Percentiles rank a stretch among this genome's conserved stretches.
Evolutionary conservation across 768 basidiomycete genomes (phyloP).

Genomic region (Lyophyllum atratum): DNA sequence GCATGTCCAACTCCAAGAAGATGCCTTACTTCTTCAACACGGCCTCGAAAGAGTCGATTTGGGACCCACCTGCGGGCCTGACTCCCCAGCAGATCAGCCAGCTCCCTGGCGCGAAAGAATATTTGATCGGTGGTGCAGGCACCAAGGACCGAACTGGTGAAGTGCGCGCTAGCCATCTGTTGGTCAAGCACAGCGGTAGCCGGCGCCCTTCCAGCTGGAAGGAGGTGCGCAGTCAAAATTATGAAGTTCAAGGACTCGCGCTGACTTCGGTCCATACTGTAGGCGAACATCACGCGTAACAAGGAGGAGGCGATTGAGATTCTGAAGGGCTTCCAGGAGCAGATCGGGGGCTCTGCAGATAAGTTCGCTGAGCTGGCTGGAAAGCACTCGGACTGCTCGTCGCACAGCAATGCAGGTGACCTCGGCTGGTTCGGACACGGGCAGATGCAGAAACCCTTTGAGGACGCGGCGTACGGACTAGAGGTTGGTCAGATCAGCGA

Average conservation of each 20-base stretch:
- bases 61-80: constrained; percentile 73
- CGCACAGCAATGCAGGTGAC: constrained; percentile 81
- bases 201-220: constrained; percentile 83
- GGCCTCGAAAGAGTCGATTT: constrained; percentile 68
- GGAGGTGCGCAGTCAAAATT: constrained; percentile 51
- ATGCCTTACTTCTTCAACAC: constrained; percentile 90
- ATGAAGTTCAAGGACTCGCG: background rate
- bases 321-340: constrained; percentile 59
- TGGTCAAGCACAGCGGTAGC: constrained; percentile 89
- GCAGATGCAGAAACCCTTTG: constrained; percentile 98
- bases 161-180: constrained; percentile 91
- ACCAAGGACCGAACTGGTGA: constrained; percentile 38
- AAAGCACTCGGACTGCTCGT: constrained; percentile 86
- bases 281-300: constrained; percentile 80
- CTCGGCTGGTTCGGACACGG: constrained; percentile 83
- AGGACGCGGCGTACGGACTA: constrained; percentile 80
- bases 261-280: constrained; percentile 4
- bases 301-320: constrained; percentile 90
- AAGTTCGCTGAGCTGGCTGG: constrained; percentile 80
- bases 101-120: constrained; percentile 69
- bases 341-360: constrained; percentile 57
- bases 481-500: constrained; percentile 78
- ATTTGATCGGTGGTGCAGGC: constrained; percentile 28
- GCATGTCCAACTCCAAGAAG: constrained; percentile 75
- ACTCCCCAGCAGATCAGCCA: constrained; percentile 57